phyloP scores from a whole-genome alignment of 2,329 filamentous ascomycete genomes.

The Neurospora crassa region DNA sequence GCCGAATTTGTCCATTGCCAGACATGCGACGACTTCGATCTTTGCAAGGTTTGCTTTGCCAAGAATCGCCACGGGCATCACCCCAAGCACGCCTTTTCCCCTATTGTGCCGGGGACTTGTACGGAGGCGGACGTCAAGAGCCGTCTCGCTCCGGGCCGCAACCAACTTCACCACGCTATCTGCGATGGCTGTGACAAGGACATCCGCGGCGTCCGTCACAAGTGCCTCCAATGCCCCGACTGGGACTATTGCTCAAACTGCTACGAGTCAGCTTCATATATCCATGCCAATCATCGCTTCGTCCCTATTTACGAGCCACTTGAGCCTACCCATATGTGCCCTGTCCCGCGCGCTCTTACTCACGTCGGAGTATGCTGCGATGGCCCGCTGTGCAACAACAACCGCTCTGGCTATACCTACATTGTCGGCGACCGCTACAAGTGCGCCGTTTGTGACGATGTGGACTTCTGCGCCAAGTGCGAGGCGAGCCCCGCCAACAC shows the following conservation, averaged over 20 bases:
- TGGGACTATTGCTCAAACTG: constrained; percentile 91
- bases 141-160: constrained; percentile 71
- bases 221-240: constrained; percentile 93
- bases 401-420: constrained; percentile 42
- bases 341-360: constrained; percentile 27
- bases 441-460: constrained; percentile 90
- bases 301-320: constrained; percentile 75
- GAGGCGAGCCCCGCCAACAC: constrained; percentile 76
- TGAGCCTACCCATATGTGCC: constrained; percentile 22
- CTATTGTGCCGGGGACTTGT: constrained; percentile 53
- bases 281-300: constrained; percentile 80
- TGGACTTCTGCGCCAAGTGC: constrained; percentile 90
- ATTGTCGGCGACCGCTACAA: constrained; percentile 90
- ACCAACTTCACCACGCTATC: constrained; percentile 73
- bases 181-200: constrained; percentile 90
- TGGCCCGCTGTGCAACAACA: constrained; percentile 70
- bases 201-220: constrained; percentile 85
- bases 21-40: constrained; percentile 80
- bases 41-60: constrained; percentile 76
- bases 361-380: constrained; percentile 92
- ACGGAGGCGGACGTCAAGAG: constrained; percentile 52
- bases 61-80: constrained; percentile 79
- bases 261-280: constrained; percentile 52
- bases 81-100: constrained; percentile 70
- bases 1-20: constrained; percentile 76